A percentile compares a stretch with the other conserved stretches of the same genome.
Evolutionary conservation across 2,329 filamentous ascomycete species (phyloP).

Genomic region (Rhynchosporium secalis): DNA sequence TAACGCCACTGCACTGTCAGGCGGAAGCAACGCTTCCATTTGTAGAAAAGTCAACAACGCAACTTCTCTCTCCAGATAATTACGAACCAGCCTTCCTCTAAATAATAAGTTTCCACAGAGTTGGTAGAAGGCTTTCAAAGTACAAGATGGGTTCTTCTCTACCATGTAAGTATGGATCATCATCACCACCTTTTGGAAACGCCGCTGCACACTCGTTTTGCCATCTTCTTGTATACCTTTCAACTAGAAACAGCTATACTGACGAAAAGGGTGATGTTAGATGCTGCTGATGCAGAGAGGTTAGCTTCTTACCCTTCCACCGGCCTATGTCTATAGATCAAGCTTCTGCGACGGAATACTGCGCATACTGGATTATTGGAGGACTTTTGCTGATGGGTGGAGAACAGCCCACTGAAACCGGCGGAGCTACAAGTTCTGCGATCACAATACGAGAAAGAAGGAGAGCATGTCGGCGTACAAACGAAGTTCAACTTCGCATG

Average conservation of each 20-base stretch:
- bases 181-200: slow-evolving; percentile 29
- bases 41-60: slow-evolving; percentile 8
- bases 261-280: slow-evolving; percentile 50
- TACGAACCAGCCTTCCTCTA: background rate
- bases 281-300: slow-evolving; percentile 97
- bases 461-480: slow-evolving; percentile 93
- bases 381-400: slow-evolving; percentile 24
- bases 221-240: slow-evolving; percentile 32
- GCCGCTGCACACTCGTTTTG: slow-evolving; percentile 31
- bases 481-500: slow-evolving; percentile 99
- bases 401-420: slow-evolving; percentile 79
- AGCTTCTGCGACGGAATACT: background rate
- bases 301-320: slow-evolving; percentile 44
- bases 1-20: slow-evolving; percentile 23
- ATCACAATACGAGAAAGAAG: slow-evolving; percentile 95
- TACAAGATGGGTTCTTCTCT: slow-evolving; percentile 37
- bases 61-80: slow-evolving; percentile 13
- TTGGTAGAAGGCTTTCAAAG: too few species aligned
- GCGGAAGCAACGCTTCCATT: background rate
- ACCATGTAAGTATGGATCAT: slow-evolving; percentile 42
- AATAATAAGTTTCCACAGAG: background rate
- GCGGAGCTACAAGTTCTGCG: slow-evolving; percentile 91
- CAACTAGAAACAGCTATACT: slow-evolving; percentile 36
- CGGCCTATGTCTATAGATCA: background rate
- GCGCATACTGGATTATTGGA: slow-evolving; percentile 10